Base-by-base conservation (phyloP, 805 yeast species). In the Cyberlindnera meyerae region DNA sequence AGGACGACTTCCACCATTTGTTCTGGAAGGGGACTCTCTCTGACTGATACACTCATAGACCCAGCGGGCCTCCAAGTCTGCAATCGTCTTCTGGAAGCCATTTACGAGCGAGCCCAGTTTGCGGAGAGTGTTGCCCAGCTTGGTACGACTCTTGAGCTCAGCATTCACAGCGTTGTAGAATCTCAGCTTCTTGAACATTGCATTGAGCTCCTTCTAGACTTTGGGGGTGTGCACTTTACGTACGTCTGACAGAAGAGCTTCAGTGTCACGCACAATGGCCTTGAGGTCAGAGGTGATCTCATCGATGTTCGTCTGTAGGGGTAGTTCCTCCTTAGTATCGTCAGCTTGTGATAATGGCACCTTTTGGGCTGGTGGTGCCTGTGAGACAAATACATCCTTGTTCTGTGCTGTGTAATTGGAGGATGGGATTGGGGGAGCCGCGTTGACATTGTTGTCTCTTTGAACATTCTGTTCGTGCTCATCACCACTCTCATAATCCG, bases 21-120 rank as follows among this genome's bases (percentile, higher is more conserved):
- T 34, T 20, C 13, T 30, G 24, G 20, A 24, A 4, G 32, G 29
- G 9, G 8, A 11, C 22, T 20, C 22, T 9, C 9, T 20, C 22
- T 20, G 22, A 18, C 18, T 24, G 24, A 16, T 24, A 24, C 30
- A 31, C 29, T 41, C 42, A 15, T 31, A 20, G 3, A 21, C 24
- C 39, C 40, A 42, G 4, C 40, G 32, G 6, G 27, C 24, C 32
- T 34, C 39, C 7, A 39, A 20, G 11, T 20, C 13, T 18, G 20
- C 29, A 21, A 39, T 31, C 13, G 29, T 31, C 15, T 32, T 39
- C n/a, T 13, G 24, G 11, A 11, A 20, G 9, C 29, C 27, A 18
- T 35, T 39, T 15, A 31, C 18, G 11, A 18, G 24, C 11, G 22
- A 20, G 6, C 30, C 28, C 11, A 40, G 24, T 13, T n/a, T 24